Evolutionary conservation across 1,284 basidiomycete genomes (phyloP), one percentile per base, ranked within the genome.

Genomic region (Irpex sp.): DNA sequence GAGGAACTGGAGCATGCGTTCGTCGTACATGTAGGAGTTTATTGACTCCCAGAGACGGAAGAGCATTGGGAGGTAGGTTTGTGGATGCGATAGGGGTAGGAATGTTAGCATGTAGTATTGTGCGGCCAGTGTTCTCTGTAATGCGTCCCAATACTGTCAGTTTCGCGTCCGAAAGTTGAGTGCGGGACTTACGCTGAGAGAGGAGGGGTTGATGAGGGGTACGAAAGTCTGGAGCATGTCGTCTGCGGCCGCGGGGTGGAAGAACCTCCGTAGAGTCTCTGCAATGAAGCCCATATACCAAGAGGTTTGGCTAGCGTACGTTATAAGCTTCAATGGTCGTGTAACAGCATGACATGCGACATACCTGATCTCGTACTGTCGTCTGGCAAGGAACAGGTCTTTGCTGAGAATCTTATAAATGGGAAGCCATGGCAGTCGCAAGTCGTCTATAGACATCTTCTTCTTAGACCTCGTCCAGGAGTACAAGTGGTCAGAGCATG

Each of bases 361-460:
- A 65, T 72, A 87, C 87, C 86, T 90, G 69, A 92, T 88, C 75
- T 93, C 89, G 64, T 92, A 93, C 72, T 93, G 90, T 63, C 92
- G 82, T 67, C 92, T 83, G 64, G 87, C 92, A 57, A 94, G 83
- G 74, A 95, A 96, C 56, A 97, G 78, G 72, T 97, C 93, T 68
- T 89, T 82, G 68, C 84, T 86, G 13, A 97, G 81, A 21, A 93
- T 86, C 62, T 91, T 85, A 74, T 90, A 95, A 4, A 97, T 80
- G 1, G 94, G 91, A 69, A 87, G 85, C 95, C 95, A 97, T 1
- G 93, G 92, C 1, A 98, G 83, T 63, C 93, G 83, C 75, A 98
- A 79, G 73, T 97, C 94, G 50, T 89, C 81, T 65, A 95, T 86
- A 60, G 84, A 83, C 57, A 96, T 76, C 70, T 90, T 88, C 73